These are phyloP conservation scores for Hordeum marinum DNA, from an alignment of 176 grass and related monocot genomes.

Conservation along the genomic window DNA sequence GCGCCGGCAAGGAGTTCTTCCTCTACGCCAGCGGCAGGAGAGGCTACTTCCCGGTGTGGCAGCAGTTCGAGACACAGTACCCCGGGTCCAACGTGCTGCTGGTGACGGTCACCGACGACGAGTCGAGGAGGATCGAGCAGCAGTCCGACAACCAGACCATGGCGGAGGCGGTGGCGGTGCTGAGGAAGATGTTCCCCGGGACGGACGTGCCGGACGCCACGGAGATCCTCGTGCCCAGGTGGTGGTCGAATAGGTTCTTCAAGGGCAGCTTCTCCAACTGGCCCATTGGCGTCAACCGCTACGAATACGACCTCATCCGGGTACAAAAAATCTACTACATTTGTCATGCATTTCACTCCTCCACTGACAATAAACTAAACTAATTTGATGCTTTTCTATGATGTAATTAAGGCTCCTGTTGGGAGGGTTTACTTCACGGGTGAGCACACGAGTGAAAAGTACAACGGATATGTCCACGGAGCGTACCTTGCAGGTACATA, in stretches of 20 bases:
- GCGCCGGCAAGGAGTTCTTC: slow-evolving; percentile 48
- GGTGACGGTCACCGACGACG: slow-evolving; percentile 60
- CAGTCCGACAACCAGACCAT: slow-evolving; percentile 43
- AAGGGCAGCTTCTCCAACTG: slow-evolving; percentile 62
- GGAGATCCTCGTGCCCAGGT: slow-evolving; percentile 36
- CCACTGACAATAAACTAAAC: too few species aligned
- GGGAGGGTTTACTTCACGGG: slow-evolving; percentile 59
- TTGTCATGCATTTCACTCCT: too few species aligned
- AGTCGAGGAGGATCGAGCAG: slow-evolving; percentile 62
- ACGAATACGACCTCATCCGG: slow-evolving; percentile 56
- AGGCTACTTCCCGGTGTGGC: slow-evolving; percentile 59
- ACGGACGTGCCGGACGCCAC: slow-evolving; percentile 43
- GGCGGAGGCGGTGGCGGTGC: slow-evolving; percentile 44
- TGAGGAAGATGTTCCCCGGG: slow-evolving; percentile 41
- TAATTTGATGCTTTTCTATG: too few species aligned
- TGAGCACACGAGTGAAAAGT: slow-evolving; percentile 47
- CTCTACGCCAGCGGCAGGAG: slow-evolving; percentile 46
- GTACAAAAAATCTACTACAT: too few species aligned
- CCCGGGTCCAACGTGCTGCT: slow-evolving; percentile 44
- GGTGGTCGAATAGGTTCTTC: slow-evolving; percentile 62
- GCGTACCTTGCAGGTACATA: slow-evolving; percentile 45
- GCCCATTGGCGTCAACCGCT: slow-evolving; percentile 57
- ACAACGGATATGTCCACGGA: slow-evolving; percentile 57
- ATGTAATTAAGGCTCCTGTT: slow-evolving; percentile 37
- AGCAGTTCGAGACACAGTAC: slow-evolving; percentile 53